Base-by-base conservation (phyloP, 2,329 filamentous ascomycete species). In the Monosporascus sp. region DNA sequence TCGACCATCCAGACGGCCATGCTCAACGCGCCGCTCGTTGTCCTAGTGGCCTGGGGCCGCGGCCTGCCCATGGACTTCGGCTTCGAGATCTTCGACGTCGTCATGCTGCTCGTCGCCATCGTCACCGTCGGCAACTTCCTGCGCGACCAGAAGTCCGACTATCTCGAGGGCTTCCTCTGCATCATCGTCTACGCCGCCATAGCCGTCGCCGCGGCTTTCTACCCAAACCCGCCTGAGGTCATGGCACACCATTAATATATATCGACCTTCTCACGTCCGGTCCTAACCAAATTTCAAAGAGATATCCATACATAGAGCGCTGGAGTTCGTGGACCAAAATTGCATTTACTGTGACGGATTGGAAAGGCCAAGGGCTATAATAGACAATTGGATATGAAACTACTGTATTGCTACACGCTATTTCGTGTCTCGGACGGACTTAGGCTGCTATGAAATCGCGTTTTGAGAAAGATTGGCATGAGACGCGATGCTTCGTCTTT, bases 1-100 rank as follows among this genome's bases (percentile, higher is more conserved):
- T 86, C 91, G 2, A 93, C 89, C 1, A 87, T 96, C 54, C 92
- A 96, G 72, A 97, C 92, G 0, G 90, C 91, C 1, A 80, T 96
- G 34, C 84, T 96, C 66, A 96, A 95, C 67, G 90, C 86, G 0
- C 91, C 92, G 0, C 79, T 96, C 4, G 85, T 90, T 7, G 84
- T 96, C 36, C 78, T 96, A 38, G 87, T 95, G 48, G 90, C 87
- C 45, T 97, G 92, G 91, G 86, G 88, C 22, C 72, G 91, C 37
- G 71, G 73, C 53, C 84, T 84, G 62, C 65, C 76, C 6, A 90
- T 97, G 82, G 85, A 88, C 58, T 77, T 96, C 50, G 86, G 91
- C 66, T 96, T 96, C 67, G 88, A 94, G 62, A 78, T 91, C 16
- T 96, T 96, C 75, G 90, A 95, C 73, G 81, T 95, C 20, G 82